These are phyloP conservation scores for Fusarium sp. DNA, from an alignment of 2,329 filamentous ascomycete species.

Conservation along the genomic window DNA sequence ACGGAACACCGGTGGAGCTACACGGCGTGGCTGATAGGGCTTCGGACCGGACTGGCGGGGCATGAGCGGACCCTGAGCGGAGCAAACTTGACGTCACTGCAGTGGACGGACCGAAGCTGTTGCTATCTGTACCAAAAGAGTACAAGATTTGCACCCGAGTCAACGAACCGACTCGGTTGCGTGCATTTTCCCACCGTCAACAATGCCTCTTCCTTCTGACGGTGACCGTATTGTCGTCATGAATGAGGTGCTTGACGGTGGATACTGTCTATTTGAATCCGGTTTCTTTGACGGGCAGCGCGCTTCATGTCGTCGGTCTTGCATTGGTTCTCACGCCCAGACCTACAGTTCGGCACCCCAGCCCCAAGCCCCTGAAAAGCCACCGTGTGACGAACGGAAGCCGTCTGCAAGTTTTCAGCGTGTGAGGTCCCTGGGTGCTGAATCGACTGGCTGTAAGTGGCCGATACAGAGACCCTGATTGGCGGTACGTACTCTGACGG, in stretches of 20 bases:
- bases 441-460: conserved; percentile 19
- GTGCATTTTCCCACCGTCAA: conserved; percentile 28
- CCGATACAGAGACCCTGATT: conserved; percentile 31
- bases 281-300: conserved; percentile 24
- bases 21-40: conserved; percentile 43
- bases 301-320: conserved; percentile 32
- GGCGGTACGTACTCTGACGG: conserved; percentile 18
- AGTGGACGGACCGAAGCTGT: conserved; percentile 36
- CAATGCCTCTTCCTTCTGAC: conserved; percentile 26
- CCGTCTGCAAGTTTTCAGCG: conserved; percentile 9
- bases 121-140: conserved; percentile 24
- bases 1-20: conserved; percentile 38
- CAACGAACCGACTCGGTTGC: conserved; percentile 17
- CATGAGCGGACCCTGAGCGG: conserved; percentile 30
- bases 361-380: background rate
- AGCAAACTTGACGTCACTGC: conserved; percentile 45
- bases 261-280: conserved; percentile 20
- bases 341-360: conserved; percentile 6
- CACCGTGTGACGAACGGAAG: background rate
- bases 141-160: conserved; percentile 17
- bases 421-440: conserved; percentile 2
- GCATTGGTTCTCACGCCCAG: conserved; percentile 25
- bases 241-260: conserved; percentile 27
- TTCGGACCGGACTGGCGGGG: conserved; percentile 36
- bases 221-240: conserved; percentile 39